A percentile compares a stretch with the other conserved stretches of the same genome.
phyloP scores from a whole-genome alignment of 192 early-diverging fungal genomes.

The Obelidium mucronatum region DNA sequence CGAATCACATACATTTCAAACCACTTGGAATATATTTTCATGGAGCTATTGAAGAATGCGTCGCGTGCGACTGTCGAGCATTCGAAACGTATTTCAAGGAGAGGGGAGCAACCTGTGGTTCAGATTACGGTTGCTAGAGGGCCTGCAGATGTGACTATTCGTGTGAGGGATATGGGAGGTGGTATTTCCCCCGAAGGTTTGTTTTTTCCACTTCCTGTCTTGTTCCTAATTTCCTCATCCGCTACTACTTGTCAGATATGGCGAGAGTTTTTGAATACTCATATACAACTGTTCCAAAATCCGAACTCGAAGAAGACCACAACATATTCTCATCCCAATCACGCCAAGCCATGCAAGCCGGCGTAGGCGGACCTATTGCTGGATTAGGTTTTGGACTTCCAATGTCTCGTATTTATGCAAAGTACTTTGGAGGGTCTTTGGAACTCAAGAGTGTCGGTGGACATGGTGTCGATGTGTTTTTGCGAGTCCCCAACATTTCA shows the following conservation, averaged over 20 bases:
- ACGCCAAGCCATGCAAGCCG: slow-evolving; percentile 83
- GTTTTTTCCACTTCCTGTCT: not conserved
- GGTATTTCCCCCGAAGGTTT: slow-evolving; percentile 76
- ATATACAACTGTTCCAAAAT: slow-evolving; percentile 84
- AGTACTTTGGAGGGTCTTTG: slow-evolving; percentile 93
- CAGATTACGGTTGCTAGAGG: slow-evolving; percentile 86
- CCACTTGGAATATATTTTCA: slow-evolving; percentile 93
- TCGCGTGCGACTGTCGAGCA: slow-evolving; percentile 83
- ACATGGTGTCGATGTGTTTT: slow-evolving; percentile 92
- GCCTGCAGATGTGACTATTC: slow-evolving; percentile 78
- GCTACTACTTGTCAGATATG: slow-evolving; percentile 54
- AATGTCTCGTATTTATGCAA: slow-evolving; percentile 56
- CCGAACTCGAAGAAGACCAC: slow-evolving; percentile 57
- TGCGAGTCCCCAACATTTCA: slow-evolving; percentile 88
- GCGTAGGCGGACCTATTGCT: slow-evolving; percentile 93
- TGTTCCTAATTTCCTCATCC: not conserved
- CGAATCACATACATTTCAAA: slow-evolving; percentile 84
- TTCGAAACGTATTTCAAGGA: not conserved
- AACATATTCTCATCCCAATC: slow-evolving; percentile 77
- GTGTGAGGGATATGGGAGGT: slow-evolving; percentile 91
- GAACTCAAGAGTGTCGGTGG: slow-evolving; percentile 83
- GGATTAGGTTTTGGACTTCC: slow-evolving; percentile 77
- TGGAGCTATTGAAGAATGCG: slow-evolving; percentile 91
- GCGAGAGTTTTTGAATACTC: slow-evolving; percentile 90
- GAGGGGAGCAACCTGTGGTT: slow-evolving; percentile 65